Evolutionary conservation across 2,329 filamentous ascomycete genomes (phyloP).

Genomic region (Hymenoscyphus infarciens): DNA sequence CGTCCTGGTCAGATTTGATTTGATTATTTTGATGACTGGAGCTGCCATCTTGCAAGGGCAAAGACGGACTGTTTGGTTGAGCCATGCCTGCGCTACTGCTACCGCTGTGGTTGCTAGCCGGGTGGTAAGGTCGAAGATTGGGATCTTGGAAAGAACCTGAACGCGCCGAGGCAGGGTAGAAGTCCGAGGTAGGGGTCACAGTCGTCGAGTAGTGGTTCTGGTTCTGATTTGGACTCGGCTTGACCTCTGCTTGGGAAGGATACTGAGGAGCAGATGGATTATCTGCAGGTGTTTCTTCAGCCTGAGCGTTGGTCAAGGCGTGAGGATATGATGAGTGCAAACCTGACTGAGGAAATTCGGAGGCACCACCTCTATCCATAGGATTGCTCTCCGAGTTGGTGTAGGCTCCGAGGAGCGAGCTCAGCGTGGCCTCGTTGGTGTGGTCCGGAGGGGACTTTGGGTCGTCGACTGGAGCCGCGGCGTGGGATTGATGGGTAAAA

Average conservation of each 20-base stretch:
- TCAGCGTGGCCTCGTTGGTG: constrained; percentile 29
- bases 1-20: constrained; percentile 91
- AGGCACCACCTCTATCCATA: constrained; percentile 60
- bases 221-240: constrained; percentile 48
- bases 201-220: constrained; percentile 52
- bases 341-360: constrained; percentile 85
- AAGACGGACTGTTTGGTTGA: constrained; percentile 98
- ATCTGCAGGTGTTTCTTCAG: constrained; percentile 85
- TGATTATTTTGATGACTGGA: constrained; percentile 71
- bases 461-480: constrained; percentile 21
- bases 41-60: constrained; percentile 77
- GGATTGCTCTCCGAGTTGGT: constrained; percentile 36
- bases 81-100: constrained; percentile 85
- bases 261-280: constrained; percentile 91
- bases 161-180: constrained; percentile 74
- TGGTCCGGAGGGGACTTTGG: constrained; percentile 20
- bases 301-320: constrained; percentile 65
- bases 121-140: constrained; percentile 81
- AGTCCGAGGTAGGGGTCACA: constrained; percentile 84
- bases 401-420: constrained; percentile 33
- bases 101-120: constrained; percentile 68
- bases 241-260: constrained; percentile 75
- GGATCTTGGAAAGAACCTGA: constrained; percentile 77
- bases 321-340: constrained; percentile 71
- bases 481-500: constrained; percentile 25